A percentile compares a stretch with the other conserved stretches of the same genome.
These are phyloP conservation scores for Chaetomiaceae sp. DNA, from an alignment of 2,329 filamentous ascomycete species.

Conservation along the genomic window DNA sequence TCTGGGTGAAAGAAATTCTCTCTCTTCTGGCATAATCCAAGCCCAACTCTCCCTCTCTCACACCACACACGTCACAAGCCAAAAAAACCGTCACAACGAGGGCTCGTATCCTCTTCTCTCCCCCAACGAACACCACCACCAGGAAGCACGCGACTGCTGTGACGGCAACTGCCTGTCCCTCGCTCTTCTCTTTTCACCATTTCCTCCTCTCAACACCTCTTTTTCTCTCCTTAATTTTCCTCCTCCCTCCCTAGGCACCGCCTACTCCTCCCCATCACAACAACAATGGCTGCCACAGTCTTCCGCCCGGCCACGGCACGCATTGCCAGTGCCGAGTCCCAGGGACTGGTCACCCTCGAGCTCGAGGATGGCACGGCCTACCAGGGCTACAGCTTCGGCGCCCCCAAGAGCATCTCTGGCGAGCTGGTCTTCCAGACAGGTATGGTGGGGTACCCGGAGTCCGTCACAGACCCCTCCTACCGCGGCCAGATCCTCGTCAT, in stretches of 20 bases:
- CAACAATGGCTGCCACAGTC: slow-evolving; percentile 34
- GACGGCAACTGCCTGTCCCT: background rate
- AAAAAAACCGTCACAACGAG: no score
- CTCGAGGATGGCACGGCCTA: slow-evolving; percentile 87
- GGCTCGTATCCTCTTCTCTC: no score
- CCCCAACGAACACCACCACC: background rate
- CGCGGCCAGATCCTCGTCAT: slow-evolving; percentile 96
- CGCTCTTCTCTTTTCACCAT: slow-evolving; percentile 1
- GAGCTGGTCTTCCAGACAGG: slow-evolving; percentile 99
- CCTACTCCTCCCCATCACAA: background rate
- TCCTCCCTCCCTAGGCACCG: background rate
- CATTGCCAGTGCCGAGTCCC: slow-evolving; percentile 47
- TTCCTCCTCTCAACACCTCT: background rate
- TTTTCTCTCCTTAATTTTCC: background rate
- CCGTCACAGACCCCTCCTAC: slow-evolving; percentile 82
- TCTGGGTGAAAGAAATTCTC: slow-evolving; percentile 13
- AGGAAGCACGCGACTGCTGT: background rate
- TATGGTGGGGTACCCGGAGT: slow-evolving; percentile 98
- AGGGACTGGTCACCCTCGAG: slow-evolving; percentile 77
- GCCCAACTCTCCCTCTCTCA: background rate
- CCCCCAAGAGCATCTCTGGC: slow-evolving; percentile 87
- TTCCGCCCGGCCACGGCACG: slow-evolving; percentile 58
- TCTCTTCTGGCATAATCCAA: slow-evolving; percentile 18
- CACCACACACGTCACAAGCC: background rate
- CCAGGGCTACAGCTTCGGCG: slow-evolving; percentile 95